Evolutionary conservation across 805 yeast genomes (phyloP), one percentile per base, ranked within the genome.

Genomic region (Yarrowia divulgata): DNA sequence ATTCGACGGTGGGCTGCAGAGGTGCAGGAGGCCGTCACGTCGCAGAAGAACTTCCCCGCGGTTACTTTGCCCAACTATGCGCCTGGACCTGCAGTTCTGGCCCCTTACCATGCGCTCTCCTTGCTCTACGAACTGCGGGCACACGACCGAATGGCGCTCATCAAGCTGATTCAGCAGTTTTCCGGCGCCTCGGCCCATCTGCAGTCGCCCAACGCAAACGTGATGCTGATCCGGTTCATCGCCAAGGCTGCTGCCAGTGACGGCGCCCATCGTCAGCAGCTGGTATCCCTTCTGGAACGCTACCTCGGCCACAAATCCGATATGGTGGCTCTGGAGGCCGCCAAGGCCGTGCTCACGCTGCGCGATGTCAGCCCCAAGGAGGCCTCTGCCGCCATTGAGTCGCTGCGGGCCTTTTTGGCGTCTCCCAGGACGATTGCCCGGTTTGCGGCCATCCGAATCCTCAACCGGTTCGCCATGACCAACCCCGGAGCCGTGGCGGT

Each of bases 61-160:
- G 73, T 74, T 42, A 70, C 73, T n/a, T 70, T 71, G 69, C 77
- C 73, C 49, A 70, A 70, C 32, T 72, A 73, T 62, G 67, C 75
- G 10, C 77, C 79, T 13, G 79, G 81, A 34, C 76, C 77, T 19
- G 87, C 94, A 54, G 87, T 96, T 23, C 89, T 91, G 83, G 85
- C 97, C 70, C 98, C 95, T 82, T 95, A 94, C 80, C 98, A 95
- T 79, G 98, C 99, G 2, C 83, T 95, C 73, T 98, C 97, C 32
- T 84, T 95, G 74, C 81, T 96, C 74, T 93, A 93, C 78, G 90
- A 90, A 74, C 84, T 95, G 79, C 87, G 96, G 78, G 89, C 89
- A 75, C 97, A 90, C 78, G 99, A 95, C 77, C 89, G 90, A 74
- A 92, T 95, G 94, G 97, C 98, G 1, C 82, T 95, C 75, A 85